These are phyloP conservation scores for Ceratocystis destructans DNA, from an alignment of 2,329 filamentous ascomycete genomes.

Conservation along the genomic window DNA sequence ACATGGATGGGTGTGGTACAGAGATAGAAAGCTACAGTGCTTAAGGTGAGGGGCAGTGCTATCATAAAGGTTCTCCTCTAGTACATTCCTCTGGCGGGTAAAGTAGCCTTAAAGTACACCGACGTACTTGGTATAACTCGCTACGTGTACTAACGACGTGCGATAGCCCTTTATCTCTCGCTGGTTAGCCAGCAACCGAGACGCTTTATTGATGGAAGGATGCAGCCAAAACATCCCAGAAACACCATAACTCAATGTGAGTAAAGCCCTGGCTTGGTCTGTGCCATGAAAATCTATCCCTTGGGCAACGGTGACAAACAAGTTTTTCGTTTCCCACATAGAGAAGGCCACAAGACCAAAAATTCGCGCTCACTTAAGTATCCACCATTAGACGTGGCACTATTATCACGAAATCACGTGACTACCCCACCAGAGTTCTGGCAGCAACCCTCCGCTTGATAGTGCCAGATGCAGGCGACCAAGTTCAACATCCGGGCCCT, in stretches of 20 bases:
- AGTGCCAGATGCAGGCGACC: background rate
- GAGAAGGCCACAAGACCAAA: background rate
- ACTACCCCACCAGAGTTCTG: background rate
- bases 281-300: conserved; percentile 1
- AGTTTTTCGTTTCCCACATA: background rate
- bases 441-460: too few relatives aligned
- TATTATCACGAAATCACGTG: conserved; percentile 9
- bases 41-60: background rate
- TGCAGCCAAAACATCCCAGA: background rate
- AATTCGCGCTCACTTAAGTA: background rate
- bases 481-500: background rate
- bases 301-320: background rate
- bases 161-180: background rate
- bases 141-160: background rate
- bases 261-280: conserved; percentile 1
- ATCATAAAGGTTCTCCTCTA: background rate
- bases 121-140: background rate
- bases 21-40: conserved; percentile 9
- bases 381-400: background rate
- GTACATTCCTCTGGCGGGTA: background rate
- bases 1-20: background rate
- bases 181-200: background rate
- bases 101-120: too few relatives aligned
- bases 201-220: background rate
- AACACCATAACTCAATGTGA: background rate